Evolutionary conservation across 192 early-diverging fungal genomes (phyloP), one percentile per base, ranked within the genome.

Genomic region (Backusella tarrabulga): DNA sequence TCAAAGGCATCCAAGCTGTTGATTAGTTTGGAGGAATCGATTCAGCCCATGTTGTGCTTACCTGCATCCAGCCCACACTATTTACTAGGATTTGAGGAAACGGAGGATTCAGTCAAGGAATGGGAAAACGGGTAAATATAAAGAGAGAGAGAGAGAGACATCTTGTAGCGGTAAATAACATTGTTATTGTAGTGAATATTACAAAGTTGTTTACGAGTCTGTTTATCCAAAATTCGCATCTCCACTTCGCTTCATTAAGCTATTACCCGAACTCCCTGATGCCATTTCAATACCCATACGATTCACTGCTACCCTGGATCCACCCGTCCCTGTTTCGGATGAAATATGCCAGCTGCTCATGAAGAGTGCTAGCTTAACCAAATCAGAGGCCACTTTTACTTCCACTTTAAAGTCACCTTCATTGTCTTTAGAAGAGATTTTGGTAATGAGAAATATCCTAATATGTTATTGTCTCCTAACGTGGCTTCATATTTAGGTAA

Each of bases 21-120:
- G 41, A 72, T 82, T 17, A 70, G 73, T 0, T 82, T 78, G 68
- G 80, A 77, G 56, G 76, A 66, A 3, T 82, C 77, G 2, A 75
- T 34, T 54, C 50, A 54, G 0, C 44, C 50, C 3, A 73, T 63
- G 23, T 19, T 63, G 0, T 82, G 52, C 15, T 63, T 75, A 26
- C 77, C 77, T 54, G 29, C 73, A 44, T 34, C 73, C n/a, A 74
- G 60, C 21, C 21, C 74, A 46, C 56, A 68, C 41, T 82, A 76
- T 56, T 29, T 78, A 36, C 32, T 82, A 19, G 71, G 54, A 14
- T 82, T 78, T 34, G 76, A 82, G 68, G 80, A 82, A 23, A 75
- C 74, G 0, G 69, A 67, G 68, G 80, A 82, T 9, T 76, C 52
- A 35, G 67, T 76, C 3, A 56, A 66, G 26, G 60, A 72, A 68